Conservation (phyloP, 495 filamentous ascomycete species). For the Aspergillus baeticus region DNA sequence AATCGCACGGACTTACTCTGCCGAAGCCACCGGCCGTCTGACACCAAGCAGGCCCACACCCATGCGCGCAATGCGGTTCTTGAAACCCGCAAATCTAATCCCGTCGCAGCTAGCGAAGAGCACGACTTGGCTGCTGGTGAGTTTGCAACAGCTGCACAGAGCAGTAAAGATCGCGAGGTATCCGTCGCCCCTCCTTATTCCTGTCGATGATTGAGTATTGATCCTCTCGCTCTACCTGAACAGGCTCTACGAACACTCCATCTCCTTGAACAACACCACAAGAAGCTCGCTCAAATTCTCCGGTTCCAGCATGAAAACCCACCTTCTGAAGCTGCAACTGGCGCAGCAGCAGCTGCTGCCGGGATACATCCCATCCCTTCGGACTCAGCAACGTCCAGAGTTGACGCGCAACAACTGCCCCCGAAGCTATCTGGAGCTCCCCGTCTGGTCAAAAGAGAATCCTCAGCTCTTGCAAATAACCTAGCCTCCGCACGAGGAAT, state of each 20-base stretch:
- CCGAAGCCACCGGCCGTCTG: constrained; percentile 11
- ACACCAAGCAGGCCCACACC: constrained; percentile 72
- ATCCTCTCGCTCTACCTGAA: neutral
- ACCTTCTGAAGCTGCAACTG: constrained; percentile 18
- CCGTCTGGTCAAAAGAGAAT: constrained; percentile 60
- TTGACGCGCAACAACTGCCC: constrained; percentile 34
- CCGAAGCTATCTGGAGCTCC: constrained; percentile 39
- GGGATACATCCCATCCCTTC: constrained; percentile 12
- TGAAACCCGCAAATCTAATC: constrained; percentile 71
- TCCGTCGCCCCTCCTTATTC: neutral
- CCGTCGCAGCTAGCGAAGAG: constrained; percentile 76
- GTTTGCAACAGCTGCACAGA: constrained; percentile 77
- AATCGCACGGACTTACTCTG: constrained; percentile 9
- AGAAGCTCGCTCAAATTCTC: constrained; percentile 72
- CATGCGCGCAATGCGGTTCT: constrained; percentile 82
- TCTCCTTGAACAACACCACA: constrained; percentile 84
- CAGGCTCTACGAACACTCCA: constrained; percentile 78
- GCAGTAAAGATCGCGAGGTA: constrained; percentile 74
- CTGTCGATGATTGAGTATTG: neutral
- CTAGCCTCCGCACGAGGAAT: constrained; percentile 87
- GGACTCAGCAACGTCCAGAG: constrained; percentile 27
- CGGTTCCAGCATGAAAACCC: constrained; percentile 66
- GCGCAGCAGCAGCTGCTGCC: neutral
- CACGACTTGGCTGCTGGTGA: constrained; percentile 88
- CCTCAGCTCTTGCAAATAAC: constrained; percentile 88